phyloP scores from a whole-genome alignment of 1,284 basidiomycete species.

The Pascua guehoae region DNA sequence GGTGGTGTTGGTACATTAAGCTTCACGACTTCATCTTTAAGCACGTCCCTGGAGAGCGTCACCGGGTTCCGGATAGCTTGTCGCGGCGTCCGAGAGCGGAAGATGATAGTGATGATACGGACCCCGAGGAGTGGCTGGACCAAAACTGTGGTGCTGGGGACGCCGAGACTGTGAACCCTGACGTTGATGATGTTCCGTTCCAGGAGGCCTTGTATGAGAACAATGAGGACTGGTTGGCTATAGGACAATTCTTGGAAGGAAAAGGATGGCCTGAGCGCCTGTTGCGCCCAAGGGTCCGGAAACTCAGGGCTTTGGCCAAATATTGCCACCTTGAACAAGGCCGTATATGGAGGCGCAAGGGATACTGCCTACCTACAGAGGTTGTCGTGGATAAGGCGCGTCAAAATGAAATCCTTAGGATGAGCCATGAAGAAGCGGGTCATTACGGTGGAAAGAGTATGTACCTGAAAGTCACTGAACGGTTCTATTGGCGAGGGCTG shows the following conservation, averaged over 20 bases:
- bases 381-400: no score
- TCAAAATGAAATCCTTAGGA: not conserved
- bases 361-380: not conserved
- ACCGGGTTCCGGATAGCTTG: slow-evolving; percentile 1
- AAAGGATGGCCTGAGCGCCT: not conserved
- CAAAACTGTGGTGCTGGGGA: not conserved
- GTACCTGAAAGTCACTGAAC: not conserved
- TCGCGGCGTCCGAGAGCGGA: not conserved
- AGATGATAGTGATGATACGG: not conserved
- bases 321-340: not conserved
- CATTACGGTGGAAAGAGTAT: not conserved
- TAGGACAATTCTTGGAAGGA: not conserved
- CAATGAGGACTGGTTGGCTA: not conserved
- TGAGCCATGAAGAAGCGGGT: not conserved
- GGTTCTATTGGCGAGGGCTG: not conserved
- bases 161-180: not conserved
- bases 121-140: slow-evolving; percentile 5
- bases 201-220: not conserved
- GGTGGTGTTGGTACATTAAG: slow-evolving; percentile 12
- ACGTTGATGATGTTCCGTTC: not conserved
- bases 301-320: not conserved
- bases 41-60: not conserved
- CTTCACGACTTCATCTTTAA: slow-evolving; percentile 3
- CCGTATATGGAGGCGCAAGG: not conserved
- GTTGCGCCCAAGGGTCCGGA: not conserved